A percentile compares a stretch with the other conserved stretches of the same genome.
Conservation (phyloP, 345 rosid genomes). For the Euclidium syriacum region DNA sequence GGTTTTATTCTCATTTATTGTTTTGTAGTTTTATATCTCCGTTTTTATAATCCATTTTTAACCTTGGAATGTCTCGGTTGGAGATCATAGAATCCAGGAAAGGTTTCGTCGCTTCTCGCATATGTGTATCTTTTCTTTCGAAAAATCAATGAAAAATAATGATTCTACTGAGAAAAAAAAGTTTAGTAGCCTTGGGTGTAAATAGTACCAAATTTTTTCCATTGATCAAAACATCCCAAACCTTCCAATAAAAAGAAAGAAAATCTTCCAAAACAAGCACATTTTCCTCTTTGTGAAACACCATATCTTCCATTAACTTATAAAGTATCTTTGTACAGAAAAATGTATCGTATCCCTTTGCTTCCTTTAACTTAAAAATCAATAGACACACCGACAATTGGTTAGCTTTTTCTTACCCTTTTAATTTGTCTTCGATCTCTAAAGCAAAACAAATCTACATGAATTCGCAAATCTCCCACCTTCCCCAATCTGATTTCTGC, state of each 20-base stretch:
- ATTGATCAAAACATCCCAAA: background rate
- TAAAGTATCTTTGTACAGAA: conserved; percentile 13
- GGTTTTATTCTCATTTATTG: no score
- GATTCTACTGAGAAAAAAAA: no score
- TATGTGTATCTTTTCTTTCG: no score
- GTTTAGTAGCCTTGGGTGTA: no score
- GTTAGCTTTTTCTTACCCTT: conserved; percentile 17
- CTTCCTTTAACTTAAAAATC: background rate
- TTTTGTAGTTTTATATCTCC: no score
- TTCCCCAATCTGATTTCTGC: conserved; percentile 34
- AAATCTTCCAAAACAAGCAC: background rate
- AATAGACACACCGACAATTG: background rate
- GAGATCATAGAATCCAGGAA: no score
- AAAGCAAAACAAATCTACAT: conserved; percentile 26
- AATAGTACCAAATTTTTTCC: background rate
- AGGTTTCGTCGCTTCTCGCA: no score
- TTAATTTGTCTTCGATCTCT: conserved; percentile 8
- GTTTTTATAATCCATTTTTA: no score
- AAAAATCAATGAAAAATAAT: no score
- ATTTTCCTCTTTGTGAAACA: background rate
- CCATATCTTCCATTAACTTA: background rate
- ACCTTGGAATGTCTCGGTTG: no score
- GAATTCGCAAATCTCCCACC: conserved; percentile 26
- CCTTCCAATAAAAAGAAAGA: background rate
- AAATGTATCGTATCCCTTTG: conserved; percentile 12